Base-by-base conservation (phyloP, 495 filamentous ascomycete genomes). In the Penicillium nucicola region DNA sequence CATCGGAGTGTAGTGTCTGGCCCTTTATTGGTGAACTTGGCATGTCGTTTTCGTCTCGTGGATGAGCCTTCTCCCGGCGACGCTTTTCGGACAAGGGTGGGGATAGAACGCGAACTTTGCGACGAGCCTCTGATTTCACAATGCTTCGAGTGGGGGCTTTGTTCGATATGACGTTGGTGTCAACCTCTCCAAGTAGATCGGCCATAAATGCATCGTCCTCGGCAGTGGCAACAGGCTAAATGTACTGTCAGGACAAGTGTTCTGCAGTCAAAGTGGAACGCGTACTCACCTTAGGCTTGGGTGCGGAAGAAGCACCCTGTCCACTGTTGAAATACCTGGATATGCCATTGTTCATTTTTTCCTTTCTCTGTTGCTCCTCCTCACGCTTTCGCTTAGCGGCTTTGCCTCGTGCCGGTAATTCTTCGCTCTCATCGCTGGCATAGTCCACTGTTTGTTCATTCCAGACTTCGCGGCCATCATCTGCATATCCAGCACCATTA, bases 381-480 rank as follows among this genome's bases (percentile, higher is more conserved):
- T 96, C 90, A 17, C 87, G 85, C 61, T 93, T 92, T 50, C 90
- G 79, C 67, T 97, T 98, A 46, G 84, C 80, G 55, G 79, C 83
- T 66, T 88, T 92, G 48, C 87, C 81, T 50, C 79, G 77, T 14
- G 77, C 67, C 12, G 83, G 79, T 41, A 82, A 60, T 45, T 86
- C 88, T 15, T 86, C 89, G 56, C 88, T 89, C 6, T 77, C 78
- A 28, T 72, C 76, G 55, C 84, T 84, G 52, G 83, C 77, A 58
- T 89, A 85, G 34, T 67, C 57, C 10, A 50, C 65, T 11, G 58
- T 69, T 15, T 71, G 79, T 54, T 87, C 82, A 48, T 95, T 90
- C 95, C 93, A 98, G 38, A 96, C 93, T 65, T 98, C 93, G 42
- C 93, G 88, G 48, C 93, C 93, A 64, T 98, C 95, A 62, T 98